Percentiles rank a stretch among this genome's conserved stretches.
These are phyloP conservation scores for Theobroma grandiflorum DNA, from an alignment of 441 rosid genomes.

Conservation along the genomic window DNA sequence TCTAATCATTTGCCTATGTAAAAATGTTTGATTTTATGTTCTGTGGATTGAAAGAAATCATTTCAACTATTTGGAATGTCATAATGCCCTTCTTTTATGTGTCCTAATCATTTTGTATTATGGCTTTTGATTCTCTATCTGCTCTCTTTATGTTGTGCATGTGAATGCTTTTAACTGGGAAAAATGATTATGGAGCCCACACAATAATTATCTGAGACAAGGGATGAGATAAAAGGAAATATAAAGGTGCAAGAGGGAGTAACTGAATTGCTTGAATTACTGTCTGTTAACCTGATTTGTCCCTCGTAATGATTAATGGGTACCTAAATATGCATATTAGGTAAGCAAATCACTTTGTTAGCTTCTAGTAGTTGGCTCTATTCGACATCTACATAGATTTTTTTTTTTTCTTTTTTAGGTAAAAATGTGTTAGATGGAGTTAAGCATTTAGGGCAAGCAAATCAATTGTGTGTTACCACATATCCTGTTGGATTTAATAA, in stretches of 20 bases:
- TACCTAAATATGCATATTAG: constrained; percentile 10
- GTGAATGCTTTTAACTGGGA: not conserved
- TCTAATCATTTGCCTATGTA: not conserved
- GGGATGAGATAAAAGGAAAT: not conserved
- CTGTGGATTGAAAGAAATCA: not conserved
- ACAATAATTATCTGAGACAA: not conserved
- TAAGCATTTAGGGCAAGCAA: constrained; percentile 9
- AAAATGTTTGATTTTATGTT: not conserved
- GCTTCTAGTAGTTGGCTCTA: not conserved
- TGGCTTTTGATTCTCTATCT: not conserved
- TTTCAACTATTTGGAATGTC: constrained; percentile 5
- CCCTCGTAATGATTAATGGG: not conserved
- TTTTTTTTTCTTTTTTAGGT: not conserved
- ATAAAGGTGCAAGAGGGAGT: constrained; percentile 5
- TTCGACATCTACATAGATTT: not conserved
- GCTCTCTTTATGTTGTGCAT: not conserved
- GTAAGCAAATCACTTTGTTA: not conserved
- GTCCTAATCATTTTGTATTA: constrained; percentile 7
- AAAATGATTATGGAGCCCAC: constrained; percentile 9
- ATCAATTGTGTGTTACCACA: not conserved
- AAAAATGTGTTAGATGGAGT: not conserved
- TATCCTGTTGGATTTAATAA: constrained; percentile 1
- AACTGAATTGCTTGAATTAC: not conserved
- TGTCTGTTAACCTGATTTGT: not conserved
- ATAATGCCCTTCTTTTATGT: not conserved